Evolutionary conservation across 331 rosid species (phyloP), one percentile per base, ranked within the genome.

Genomic region (Erythrophleum ivorense): DNA sequence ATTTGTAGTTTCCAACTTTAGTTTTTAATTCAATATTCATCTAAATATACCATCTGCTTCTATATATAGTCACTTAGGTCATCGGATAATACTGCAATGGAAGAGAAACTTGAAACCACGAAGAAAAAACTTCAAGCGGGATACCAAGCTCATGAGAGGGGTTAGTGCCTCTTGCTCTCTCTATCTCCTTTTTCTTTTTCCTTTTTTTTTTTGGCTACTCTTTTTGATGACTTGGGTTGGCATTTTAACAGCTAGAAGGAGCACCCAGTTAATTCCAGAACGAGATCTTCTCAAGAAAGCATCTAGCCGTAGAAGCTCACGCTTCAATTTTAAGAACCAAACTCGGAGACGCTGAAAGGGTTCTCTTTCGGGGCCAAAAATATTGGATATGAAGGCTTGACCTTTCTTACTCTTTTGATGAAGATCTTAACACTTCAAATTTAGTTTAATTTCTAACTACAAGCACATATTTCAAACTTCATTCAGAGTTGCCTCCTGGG

Each of bases 61-160:
- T 31, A 62, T 41, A 7, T 66, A 9, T 18, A 86, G 94, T 78
- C 78, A 36, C 70, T 49, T 33, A 84, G 77, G 83, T 31, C 50
- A 53, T 78, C 80, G 4, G 88, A 83, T 71, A 89, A 86, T 46
- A 85, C 4, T 34, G 85, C 84, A 43, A 76, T 67, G 78, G 87
- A 88, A 14, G 71, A 79, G 40, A 91, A 84, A 84, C 88, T 90
- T 8, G 89, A 90, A 86, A 87, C 79, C 58, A 84, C 97, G 11
- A 91, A 88, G 84, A 88, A 87, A 81, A 93, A 85, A 84, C 97
- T 88, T 72, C 90, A 85, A 6, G 89, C 81, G 58, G 69, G 89
- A 52, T 90, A 90, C 86, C 86, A 80, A 88, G 88, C 86, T 80
- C 91, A 83, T 71, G 87, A 86, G 82, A 82, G 67, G 1, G 88